phyloP scores from a whole-genome alignment of 2,329 filamentous ascomycete genomes.

The Furcasterigmium sp. region DNA sequence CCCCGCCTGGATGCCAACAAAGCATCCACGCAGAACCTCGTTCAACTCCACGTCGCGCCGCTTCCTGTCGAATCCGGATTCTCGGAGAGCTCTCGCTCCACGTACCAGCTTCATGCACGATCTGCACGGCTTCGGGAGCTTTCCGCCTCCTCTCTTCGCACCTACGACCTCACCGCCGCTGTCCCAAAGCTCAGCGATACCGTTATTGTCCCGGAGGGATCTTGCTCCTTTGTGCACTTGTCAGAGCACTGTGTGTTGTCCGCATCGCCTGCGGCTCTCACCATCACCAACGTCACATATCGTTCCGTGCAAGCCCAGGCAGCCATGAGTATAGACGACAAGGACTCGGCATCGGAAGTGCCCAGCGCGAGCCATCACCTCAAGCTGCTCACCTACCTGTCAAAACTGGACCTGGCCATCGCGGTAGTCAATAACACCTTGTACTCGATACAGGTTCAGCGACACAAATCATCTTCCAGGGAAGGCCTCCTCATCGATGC shows the following conservation, averaged over 20 bases:
- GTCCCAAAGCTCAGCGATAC: constrained; percentile 56
- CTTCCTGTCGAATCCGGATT: constrained; percentile 19
- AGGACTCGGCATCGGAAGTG: constrained; percentile 6
- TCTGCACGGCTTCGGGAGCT: constrained; percentile 61
- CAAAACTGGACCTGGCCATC: constrained; percentile 61
- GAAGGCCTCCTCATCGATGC: constrained; percentile 68
- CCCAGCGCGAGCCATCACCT: constrained; percentile 22
- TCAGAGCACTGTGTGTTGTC: constrained; percentile 63
- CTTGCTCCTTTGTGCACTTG: constrained; percentile 58
- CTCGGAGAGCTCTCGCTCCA: not conserved
- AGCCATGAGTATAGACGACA: constrained; percentile 17
- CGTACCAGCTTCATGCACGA: constrained; percentile 49
- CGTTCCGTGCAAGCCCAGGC: constrained; percentile 51
- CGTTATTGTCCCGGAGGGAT: constrained; percentile 42
- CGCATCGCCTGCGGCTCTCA: constrained; percentile 49
- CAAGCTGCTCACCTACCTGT: constrained; percentile 55
- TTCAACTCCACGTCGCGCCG: constrained; percentile 33
- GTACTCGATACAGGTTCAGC: constrained; percentile 64
- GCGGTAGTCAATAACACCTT: constrained; percentile 60
- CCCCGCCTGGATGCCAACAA: constrained; percentile 10
- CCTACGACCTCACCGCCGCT: constrained; percentile 59
- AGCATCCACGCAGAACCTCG: constrained; percentile 20
- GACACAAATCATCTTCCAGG: constrained; percentile 48
- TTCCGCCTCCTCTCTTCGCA: constrained; percentile 43
- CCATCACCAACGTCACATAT: constrained; percentile 66